phyloP scores from a whole-genome alignment of 352 stramenopile species.

The Phytophthora melonis region DNA sequence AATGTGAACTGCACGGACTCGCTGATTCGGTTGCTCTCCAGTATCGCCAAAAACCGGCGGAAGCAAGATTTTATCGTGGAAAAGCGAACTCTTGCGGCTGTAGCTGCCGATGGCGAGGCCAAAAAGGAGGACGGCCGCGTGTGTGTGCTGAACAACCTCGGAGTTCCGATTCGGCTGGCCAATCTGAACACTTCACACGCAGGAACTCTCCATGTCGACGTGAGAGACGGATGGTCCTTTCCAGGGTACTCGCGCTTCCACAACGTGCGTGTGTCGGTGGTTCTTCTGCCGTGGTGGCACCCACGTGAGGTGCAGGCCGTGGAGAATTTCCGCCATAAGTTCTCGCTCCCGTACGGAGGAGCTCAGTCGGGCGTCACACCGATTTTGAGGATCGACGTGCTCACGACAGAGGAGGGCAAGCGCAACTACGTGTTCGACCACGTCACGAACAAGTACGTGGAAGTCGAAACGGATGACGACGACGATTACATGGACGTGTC shows the following conservation, averaged over 20 bases:
- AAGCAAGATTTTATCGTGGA: slow-evolving; percentile 82
- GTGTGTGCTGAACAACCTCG: slow-evolving; percentile 90
- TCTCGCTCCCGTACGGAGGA: slow-evolving; percentile 82
- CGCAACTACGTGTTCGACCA: slow-evolving; percentile 89
- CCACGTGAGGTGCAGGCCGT: slow-evolving; percentile 75
- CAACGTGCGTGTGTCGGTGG: slow-evolving; percentile 83
- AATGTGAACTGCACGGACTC: slow-evolving; percentile 91
- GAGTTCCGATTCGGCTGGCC: slow-evolving; percentile 87
- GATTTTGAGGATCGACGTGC: slow-evolving; percentile 83
- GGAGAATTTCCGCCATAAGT: slow-evolving; percentile 84
- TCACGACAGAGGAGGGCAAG: slow-evolving; percentile 74
- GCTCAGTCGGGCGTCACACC: slow-evolving; percentile 89
- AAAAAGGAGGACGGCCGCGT: slow-evolving; percentile 88
- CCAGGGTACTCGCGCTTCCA: slow-evolving; percentile 87
- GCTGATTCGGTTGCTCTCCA: slow-evolving; percentile 81
- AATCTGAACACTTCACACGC: slow-evolving; percentile 90
- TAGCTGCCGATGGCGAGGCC: slow-evolving; percentile 80
- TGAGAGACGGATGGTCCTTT: slow-evolving; percentile 88
- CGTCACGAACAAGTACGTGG: slow-evolving; percentile 87
- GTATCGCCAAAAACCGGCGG: slow-evolving; percentile 77
- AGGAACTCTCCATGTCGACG: slow-evolving; percentile 81
- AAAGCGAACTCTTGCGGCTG: slow-evolving; percentile 76
- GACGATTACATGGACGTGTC: slow-evolving; percentile 50
- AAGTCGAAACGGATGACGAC: slow-evolving; percentile 77
- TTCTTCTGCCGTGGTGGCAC: slow-evolving; percentile 90